Percentiles rank a stretch among this genome's conserved stretches.
Conservation (phyloP, 306 rosid species). For the Trifolium pratense region DNA sequence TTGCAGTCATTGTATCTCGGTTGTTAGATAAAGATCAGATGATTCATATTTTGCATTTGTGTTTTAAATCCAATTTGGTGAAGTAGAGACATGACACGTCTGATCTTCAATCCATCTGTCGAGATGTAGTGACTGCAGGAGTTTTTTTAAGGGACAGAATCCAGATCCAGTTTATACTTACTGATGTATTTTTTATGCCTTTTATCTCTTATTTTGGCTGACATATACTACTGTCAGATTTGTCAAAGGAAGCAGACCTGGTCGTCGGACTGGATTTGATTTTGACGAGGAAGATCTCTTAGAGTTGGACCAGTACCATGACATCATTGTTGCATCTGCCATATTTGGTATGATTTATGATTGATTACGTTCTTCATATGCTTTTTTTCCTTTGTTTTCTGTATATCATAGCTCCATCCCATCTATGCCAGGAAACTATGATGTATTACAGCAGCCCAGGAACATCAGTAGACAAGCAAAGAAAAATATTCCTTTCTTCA, state of each 20-base stretch:
- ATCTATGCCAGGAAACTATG: conserved; percentile 82
- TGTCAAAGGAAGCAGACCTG: conserved; percentile 90
- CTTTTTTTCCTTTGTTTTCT: conserved; percentile 29
- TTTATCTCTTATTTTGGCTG: conserved; percentile 39
- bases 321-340: conserved; percentile 94
- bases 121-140: neutral
- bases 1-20: neutral
- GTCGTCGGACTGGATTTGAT: conserved; percentile 84
- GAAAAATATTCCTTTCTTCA: conserved; percentile 75
- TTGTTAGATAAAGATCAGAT: neutral
- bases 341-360: conserved; percentile 70
- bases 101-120: neutral
- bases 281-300: conserved; percentile 84
- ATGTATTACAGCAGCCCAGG: conserved; percentile 88
- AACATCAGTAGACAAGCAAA: conserved; percentile 72
- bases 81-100: neutral
- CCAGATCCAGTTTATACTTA: neutral
- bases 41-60: neutral
- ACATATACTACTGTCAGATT: conserved; percentile 61
- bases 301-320: conserved; percentile 85
- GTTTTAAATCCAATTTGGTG: conserved; percentile 2
- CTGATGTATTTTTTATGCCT: conserved; percentile 37
- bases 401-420: conserved; percentile 45
- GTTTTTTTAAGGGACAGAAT: neutral
- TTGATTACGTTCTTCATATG: conserved; percentile 19